Percentiles rank a stretch among this genome's conserved stretches.
Conservation (phyloP, 176 grass and related monocot species). For the Poa pratensis region DNA sequence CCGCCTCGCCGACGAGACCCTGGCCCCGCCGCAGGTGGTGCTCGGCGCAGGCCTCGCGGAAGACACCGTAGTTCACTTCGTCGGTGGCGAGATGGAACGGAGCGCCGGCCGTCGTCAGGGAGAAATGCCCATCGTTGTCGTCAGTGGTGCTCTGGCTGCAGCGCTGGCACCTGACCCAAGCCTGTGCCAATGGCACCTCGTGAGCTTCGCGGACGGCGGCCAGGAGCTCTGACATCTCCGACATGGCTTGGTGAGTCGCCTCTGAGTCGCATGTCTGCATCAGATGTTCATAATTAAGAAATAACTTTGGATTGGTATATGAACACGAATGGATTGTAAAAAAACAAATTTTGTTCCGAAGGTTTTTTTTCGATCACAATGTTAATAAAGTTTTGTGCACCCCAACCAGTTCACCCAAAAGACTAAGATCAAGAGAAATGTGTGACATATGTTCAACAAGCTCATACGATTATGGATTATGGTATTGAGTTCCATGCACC, state of each 20-base stretch:
- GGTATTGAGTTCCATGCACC: neutral
- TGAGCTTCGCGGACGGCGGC: slow-evolving; percentile 56
- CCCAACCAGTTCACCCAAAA: neutral
- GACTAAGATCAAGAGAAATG: neutral
- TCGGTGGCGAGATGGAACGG: slow-evolving; percentile 59
- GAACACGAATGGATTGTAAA: neutral
- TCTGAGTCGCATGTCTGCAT: slow-evolving; percentile 57
- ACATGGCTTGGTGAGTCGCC: slow-evolving; percentile 52
- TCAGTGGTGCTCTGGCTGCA: slow-evolving; percentile 36
- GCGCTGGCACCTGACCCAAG: slow-evolving; percentile 70
- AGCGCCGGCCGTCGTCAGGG: slow-evolving; percentile 61
- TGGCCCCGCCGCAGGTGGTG: slow-evolving; percentile 81
- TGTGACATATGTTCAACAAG: neutral
- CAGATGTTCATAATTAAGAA: neutral
- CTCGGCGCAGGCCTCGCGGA: slow-evolving; percentile 78
- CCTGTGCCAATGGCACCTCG: slow-evolving; percentile 74
- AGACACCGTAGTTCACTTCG: slow-evolving; percentile 32
- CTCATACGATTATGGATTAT: neutral
- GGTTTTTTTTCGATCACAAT: neutral
- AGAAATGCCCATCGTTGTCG: slow-evolving; percentile 23
- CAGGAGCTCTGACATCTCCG: slow-evolving; percentile 60
- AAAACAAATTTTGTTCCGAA: neutral
- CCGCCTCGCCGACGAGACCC: slow-evolving; percentile 65
- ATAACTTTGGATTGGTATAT: neutral
- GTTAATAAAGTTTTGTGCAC: neutral